phyloP scores from a whole-genome alignment of 371 early-diverging fungal species.

The Gilbertella persicaria region DNA sequence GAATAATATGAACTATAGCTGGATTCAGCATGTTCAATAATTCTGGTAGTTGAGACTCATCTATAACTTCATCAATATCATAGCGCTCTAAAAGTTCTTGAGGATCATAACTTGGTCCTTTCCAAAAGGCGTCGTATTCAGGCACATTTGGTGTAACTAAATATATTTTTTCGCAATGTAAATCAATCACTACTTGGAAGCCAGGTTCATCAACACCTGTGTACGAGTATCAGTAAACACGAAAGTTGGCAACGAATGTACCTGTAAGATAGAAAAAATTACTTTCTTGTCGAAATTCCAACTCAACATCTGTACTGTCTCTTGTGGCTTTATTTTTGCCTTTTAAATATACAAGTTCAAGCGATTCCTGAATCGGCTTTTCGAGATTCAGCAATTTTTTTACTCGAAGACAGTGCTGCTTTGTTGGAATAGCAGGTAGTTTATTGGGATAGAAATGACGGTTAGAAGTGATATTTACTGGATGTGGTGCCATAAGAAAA shows the following conservation, averaged over 20 bases:
- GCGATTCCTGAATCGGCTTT: neutral
- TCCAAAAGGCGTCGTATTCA: constrained; percentile 47
- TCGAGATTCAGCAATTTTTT: constrained; percentile 17
- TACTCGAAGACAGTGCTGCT: constrained; percentile 33
- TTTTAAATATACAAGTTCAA: constrained; percentile 26
- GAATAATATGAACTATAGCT: constrained; percentile 21
- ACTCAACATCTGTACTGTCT: constrained; percentile 50
- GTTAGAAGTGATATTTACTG: constrained; percentile 7
- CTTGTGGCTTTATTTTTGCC: constrained; percentile 34
- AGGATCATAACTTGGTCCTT: constrained; percentile 33
- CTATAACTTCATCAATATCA: constrained; percentile 47
- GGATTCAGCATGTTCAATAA: constrained; percentile 31
- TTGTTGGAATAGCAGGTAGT: constrained; percentile 20
- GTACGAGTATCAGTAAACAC: too few species aligned
- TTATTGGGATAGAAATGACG: neutral
- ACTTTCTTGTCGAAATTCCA: constrained; percentile 56
- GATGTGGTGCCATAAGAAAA: constrained; percentile 33
- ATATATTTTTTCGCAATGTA: constrained; percentile 31
- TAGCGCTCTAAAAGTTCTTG: constrained; percentile 36
- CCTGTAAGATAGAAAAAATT: constrained; percentile 59
- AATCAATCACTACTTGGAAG: constrained; percentile 47
- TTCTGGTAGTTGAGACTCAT: constrained; percentile 31
- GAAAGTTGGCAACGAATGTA: constrained; percentile 1
- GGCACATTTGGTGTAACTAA: constrained; percentile 47
- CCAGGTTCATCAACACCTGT: constrained; percentile 49